Conservation (phyloP, 805 yeast species). For the Candida patagonica region DNA sequence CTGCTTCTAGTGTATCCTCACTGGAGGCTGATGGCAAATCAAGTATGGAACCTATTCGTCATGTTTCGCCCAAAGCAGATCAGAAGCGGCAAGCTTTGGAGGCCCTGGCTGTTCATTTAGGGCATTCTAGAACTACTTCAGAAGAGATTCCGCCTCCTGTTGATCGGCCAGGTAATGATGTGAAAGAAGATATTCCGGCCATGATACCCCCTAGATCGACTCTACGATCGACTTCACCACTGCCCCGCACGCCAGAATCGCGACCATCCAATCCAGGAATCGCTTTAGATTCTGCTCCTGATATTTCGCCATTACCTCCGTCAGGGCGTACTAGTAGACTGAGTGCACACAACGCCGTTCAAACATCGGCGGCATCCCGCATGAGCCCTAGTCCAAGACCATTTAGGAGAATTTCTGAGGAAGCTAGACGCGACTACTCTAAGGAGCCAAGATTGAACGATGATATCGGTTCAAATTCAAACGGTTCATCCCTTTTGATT, state of each 20-base stretch:
- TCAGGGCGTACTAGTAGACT: no score
- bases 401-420: no score
- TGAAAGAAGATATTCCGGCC: constrained; percentile 2
- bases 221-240: constrained; percentile 15
- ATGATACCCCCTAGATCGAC: constrained; percentile 15
- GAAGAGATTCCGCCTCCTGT: not conserved
- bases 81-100: not conserved
- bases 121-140: not conserved
- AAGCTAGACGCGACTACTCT: no score
- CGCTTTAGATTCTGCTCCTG: no score
- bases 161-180: no score
- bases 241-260: constrained; percentile 5
- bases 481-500: not conserved
- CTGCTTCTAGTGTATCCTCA: constrained; percentile 5
- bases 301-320: no score
- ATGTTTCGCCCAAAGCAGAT: not conserved
- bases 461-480: no score
- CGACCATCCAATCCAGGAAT: no score
- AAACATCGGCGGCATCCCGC: no score
- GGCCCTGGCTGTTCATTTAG: not conserved
- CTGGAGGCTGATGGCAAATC: not conserved
- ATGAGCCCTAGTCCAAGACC: no score
- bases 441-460: no score
- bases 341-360: no score
- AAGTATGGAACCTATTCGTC: not conserved